Evolutionary conservation across 2,329 filamentous ascomycete genomes (phyloP).

Genomic region (Fragosphaeria purpurea): DNA sequence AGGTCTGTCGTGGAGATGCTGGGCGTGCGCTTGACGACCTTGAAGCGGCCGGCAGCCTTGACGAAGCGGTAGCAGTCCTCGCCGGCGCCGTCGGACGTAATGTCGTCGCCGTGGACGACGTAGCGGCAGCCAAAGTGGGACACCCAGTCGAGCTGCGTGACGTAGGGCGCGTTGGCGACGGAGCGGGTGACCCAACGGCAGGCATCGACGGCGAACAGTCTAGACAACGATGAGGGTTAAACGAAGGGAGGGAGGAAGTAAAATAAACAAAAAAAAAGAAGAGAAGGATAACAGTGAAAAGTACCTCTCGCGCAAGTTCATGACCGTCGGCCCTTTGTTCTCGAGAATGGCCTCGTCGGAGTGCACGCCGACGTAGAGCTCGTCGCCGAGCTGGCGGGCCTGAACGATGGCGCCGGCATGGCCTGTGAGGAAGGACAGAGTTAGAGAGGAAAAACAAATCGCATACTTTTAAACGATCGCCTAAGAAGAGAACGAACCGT

Average conservation of each 20-base stretch:
- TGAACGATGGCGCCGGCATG: conserved; percentile 97
- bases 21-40: conserved; percentile 91
- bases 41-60: conserved; percentile 87
- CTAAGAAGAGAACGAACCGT: conserved; percentile 46
- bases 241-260: conserved; percentile 1
- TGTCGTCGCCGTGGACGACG: conserved; percentile 34
- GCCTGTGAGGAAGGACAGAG: conserved; percentile 38
- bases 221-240: conserved; percentile 23
- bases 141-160: conserved; percentile 89
- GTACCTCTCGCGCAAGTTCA: conserved; percentile 81
- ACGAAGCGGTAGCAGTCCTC: conserved; percentile 98
- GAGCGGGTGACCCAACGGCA: conserved; percentile 89
- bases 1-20: conserved; percentile 96
- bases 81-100: conserved; percentile 66
- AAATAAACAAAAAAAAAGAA: conserved; percentile 7
- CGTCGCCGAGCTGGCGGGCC: conserved; percentile 78
- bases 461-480: too few relatives aligned
- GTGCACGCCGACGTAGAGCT: conserved; percentile 87
- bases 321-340: conserved; percentile 97
- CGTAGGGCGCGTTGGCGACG: conserved; percentile 81
- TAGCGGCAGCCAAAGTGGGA: conserved; percentile 91
- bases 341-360: conserved; percentile 91
- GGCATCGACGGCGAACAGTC: conserved; percentile 80
- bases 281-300: too few relatives aligned
- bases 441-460: not conserved